phyloP scores from a whole-genome alignment of 225 moss, liverwort and hornwort species.

The Marchantia paleacea region DNA sequence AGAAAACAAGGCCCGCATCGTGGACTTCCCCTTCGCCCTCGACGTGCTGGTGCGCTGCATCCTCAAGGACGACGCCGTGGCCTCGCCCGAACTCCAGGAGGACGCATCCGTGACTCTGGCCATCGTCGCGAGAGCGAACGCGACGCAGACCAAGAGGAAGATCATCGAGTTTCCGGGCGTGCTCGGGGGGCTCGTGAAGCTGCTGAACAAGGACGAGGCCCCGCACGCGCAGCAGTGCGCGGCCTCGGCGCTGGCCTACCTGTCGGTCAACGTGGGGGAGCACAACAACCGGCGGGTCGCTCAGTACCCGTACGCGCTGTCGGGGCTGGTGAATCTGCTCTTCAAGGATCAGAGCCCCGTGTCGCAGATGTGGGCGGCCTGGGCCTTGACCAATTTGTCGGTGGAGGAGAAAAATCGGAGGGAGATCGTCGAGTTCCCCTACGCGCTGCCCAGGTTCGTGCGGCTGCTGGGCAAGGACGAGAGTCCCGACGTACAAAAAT shows the following conservation, averaged over 20 bases:
- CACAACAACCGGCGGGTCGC: constrained; percentile 3
- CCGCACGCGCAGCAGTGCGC: constrained; percentile 6
- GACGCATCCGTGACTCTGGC: neutral
- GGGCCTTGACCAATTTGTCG: constrained; percentile 12
- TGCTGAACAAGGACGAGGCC: constrained; percentile 8
- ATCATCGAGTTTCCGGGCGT: constrained; percentile 14
- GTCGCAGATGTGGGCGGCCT: constrained; percentile 16
- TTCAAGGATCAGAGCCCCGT: constrained; percentile 19
- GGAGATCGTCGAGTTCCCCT: constrained; percentile 8
- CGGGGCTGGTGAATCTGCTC: constrained; percentile 11
- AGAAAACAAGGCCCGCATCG: constrained; percentile 11
- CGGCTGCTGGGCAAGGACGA: constrained; percentile 6
- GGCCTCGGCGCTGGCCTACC: constrained; percentile 7
- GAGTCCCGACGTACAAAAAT: constrained; percentile 8
- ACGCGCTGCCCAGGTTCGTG: constrained; percentile 11
- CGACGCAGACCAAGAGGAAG: constrained; percentile 13
- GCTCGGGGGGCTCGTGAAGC: constrained; percentile 1
- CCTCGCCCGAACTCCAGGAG: neutral
- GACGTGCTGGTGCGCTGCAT: constrained; percentile 12
- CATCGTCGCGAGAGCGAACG: constrained; percentile 5
- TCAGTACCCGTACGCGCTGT: constrained; percentile 4
- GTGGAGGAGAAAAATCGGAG: constrained; percentile 15
- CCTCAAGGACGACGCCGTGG: constrained; percentile 9
- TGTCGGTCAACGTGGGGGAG: constrained; percentile 11
- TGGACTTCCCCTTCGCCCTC: constrained; percentile 6